Evolutionary conservation across 139 green algal genomes (phyloP).

Genomic region (Auxenochlorella pyrenoidosa): DNA sequence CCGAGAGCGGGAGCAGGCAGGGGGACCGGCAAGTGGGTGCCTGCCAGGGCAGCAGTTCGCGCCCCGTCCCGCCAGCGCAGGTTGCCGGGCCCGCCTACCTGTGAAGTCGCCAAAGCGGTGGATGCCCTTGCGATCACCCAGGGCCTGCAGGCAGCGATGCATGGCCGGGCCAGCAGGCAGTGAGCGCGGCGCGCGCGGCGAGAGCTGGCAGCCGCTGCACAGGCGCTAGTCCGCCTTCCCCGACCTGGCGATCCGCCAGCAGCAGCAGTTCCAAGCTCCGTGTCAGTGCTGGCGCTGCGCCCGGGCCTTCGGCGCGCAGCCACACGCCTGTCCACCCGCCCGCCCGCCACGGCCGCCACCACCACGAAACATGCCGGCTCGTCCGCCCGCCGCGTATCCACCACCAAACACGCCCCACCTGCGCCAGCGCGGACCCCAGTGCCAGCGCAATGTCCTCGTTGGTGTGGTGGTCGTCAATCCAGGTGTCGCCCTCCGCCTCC

Average conservation of each 20-base stretch:
- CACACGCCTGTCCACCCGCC: background rate
- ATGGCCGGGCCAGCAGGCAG: background rate
- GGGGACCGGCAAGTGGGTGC: no score
- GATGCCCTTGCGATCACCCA: conserved; percentile 96
- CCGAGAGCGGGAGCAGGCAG: background rate
- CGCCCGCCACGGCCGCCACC: no score
- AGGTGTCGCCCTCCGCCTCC: conserved; percentile 87
- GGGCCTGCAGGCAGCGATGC: conserved; percentile 60
- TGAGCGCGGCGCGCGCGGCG: background rate
- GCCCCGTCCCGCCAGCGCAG: background rate
- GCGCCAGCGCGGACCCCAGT: conserved; percentile 68
- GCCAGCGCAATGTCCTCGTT: conserved; percentile 96
- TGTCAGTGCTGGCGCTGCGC: no score
- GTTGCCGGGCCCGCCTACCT: background rate
- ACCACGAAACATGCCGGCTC: no score
- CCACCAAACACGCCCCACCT: background rate
- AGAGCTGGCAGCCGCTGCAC: background rate
- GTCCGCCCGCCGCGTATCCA: no score
- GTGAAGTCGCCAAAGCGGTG: conserved; percentile 95
- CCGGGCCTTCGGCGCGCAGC: no score
- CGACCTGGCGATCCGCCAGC: no score
- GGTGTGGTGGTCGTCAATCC: conserved; percentile 99
- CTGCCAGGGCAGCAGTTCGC: no score
- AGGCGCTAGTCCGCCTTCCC: no score
- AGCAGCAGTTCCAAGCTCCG: no score